A percentile compares a stretch with the other conserved stretches of the same genome.
These are phyloP conservation scores for Alternaria gansuensis DNA, from an alignment of 2,329 filamentous ascomycete genomes.

Conservation along the genomic window DNA sequence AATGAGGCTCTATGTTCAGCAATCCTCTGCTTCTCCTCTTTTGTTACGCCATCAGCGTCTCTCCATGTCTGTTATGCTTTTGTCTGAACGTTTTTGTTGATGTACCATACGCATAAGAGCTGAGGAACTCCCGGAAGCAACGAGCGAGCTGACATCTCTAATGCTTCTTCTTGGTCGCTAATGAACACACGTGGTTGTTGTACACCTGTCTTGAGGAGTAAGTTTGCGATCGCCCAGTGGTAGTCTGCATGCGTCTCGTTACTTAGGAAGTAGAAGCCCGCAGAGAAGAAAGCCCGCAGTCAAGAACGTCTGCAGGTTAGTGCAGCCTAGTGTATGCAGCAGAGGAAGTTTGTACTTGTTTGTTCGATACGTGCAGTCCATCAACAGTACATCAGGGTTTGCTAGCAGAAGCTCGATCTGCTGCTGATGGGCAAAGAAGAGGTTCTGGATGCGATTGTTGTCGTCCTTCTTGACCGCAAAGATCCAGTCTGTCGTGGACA, in stretches of 20 bases:
- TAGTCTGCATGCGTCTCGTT: conserved; percentile 22
- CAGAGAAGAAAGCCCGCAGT: conserved; percentile 26
- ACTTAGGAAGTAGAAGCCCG: conserved; percentile 26
- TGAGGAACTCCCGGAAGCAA: conserved; percentile 21
- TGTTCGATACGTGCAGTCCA: conserved; percentile 24
- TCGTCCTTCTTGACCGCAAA: conserved; percentile 24
- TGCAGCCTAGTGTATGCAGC: conserved; percentile 23
- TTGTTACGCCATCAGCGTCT: conserved; percentile 21
- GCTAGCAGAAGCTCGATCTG: conserved; percentile 23
- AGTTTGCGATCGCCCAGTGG: conserved; percentile 24
- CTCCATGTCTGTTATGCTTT: conserved; percentile 23
- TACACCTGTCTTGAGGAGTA: conserved; percentile 23
- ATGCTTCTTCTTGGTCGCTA: no score
- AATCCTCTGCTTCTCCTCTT: conserved; percentile 23
- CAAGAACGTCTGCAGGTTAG: conserved; percentile 27
- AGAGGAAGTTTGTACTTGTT: conserved; percentile 27
- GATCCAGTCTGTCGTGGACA: conserved; percentile 22
- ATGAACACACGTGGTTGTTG: conserved; percentile 24
- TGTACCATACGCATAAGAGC: conserved; percentile 22
- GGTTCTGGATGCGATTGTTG: conserved; percentile 21
- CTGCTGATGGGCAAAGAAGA: conserved; percentile 25
- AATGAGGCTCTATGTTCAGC: conserved; percentile 17
- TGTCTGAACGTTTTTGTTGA: conserved; percentile 28
- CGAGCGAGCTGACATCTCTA: conserved; percentile 19
- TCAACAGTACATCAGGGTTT: conserved; percentile 22